These are phyloP conservation scores for Paracoccidioides brasiliensis DNA, from an alignment of 2,329 filamentous ascomycete species.

Conservation along the genomic window DNA sequence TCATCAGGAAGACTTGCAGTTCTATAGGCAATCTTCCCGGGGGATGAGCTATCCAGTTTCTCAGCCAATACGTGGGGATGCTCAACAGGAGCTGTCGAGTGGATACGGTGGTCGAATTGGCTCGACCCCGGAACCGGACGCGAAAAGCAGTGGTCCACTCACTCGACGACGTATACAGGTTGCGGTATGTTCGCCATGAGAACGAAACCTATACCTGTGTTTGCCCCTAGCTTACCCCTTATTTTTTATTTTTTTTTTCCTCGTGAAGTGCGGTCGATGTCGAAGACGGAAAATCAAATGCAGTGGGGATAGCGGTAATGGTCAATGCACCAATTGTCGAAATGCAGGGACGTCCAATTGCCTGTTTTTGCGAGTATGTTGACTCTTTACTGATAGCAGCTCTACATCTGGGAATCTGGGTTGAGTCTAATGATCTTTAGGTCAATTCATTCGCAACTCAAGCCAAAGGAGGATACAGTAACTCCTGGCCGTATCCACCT, in stretches of 20 bases:
- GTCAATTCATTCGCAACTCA: slow-evolving; percentile 23
- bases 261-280: slow-evolving; percentile 60
- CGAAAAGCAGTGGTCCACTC: slow-evolving; percentile 23
- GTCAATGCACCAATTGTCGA: slow-evolving; percentile 73
- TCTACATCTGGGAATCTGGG: not conserved
- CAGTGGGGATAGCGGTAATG: slow-evolving; percentile 68
- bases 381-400: not conserved
- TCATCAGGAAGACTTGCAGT: slow-evolving; percentile 14
- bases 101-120: slow-evolving; percentile 12
- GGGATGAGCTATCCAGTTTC: slow-evolving; percentile 16
- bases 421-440: slow-evolving; percentile 7
- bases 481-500: slow-evolving; percentile 19
- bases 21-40: slow-evolving; percentile 14
- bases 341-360: slow-evolving; percentile 54
- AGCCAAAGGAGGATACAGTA: slow-evolving; percentile 12
- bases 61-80: slow-evolving; percentile 15
- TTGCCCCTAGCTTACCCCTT: not conserved
- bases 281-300: slow-evolving; percentile 91
- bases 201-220: not conserved
- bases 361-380: slow-evolving; percentile 61
- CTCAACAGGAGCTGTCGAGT: slow-evolving; percentile 15
- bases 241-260: not conserved
- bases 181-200: slow-evolving; percentile 28
- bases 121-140: slow-evolving; percentile 20
- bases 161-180: slow-evolving; percentile 41